Evolutionary conservation across 805 yeast genomes (phyloP).

Genomic region (Groenewaldozyma tartarivorans): DNA sequence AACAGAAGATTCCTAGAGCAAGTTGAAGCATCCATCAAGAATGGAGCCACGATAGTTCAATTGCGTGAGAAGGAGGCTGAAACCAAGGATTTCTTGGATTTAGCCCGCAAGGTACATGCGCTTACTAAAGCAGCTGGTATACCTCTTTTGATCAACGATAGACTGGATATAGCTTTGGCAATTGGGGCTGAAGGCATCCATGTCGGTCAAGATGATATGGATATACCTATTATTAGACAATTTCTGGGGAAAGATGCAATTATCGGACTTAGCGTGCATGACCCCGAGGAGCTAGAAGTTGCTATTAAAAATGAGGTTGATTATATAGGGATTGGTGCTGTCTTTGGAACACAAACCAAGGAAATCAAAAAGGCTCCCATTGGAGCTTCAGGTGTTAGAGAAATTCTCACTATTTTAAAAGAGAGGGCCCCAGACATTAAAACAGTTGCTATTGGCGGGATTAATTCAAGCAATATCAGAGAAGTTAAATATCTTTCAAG

Average conservation of each 20-base stretch:
- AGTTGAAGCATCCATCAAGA: constrained; percentile 50
- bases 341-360: constrained; percentile 68
- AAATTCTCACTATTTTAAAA: constrained; percentile 40
- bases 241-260: constrained; percentile 62
- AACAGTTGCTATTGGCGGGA: constrained; percentile 77
- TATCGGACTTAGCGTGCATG: constrained; percentile 68
- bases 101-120: constrained; percentile 52
- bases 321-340: constrained; percentile 78
- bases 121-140: constrained; percentile 51
- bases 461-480: constrained; percentile 53
- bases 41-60: constrained; percentile 77
- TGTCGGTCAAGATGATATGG: constrained; percentile 88
- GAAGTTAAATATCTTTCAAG: constrained; percentile 42
- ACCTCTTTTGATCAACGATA: constrained; percentile 77
- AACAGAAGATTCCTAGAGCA: constrained; percentile 45
- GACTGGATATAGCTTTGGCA: constrained; percentile 84
- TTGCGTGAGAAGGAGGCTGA: constrained; percentile 68
- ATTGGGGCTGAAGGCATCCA: constrained; percentile 87
- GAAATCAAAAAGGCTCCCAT: constrained; percentile 45
- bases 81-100: constrained; percentile 55
- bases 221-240: constrained; percentile 43
- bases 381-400: constrained; percentile 61
- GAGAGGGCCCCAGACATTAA: constrained; percentile 31
- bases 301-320: constrained; percentile 51
- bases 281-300: constrained; percentile 42